These are phyloP conservation scores for Leccinum disarticulatum DNA, from an alignment of 768 basidiomycete genomes.

Conservation along the genomic window DNA sequence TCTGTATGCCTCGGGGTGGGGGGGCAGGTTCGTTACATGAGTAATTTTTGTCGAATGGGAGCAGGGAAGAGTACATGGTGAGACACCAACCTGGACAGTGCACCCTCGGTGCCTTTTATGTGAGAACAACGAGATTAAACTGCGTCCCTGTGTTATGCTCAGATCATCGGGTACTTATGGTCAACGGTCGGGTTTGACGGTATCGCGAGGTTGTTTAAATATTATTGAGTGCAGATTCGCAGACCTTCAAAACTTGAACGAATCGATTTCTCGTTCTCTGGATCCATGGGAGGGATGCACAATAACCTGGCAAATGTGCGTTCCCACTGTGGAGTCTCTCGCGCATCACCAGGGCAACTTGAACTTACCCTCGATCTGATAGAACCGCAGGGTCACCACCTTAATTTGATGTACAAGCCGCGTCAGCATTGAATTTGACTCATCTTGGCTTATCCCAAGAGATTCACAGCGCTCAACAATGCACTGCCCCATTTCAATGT, in stretches of 20 bases:
- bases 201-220: no score
- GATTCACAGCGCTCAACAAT: slow-evolving; percentile 3
- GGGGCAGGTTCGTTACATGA: neutral
- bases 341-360: neutral
- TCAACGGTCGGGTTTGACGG: no score
- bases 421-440: slow-evolving; percentile 25
- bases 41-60: neutral
- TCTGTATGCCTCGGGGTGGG: neutral
- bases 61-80: neutral
- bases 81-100: neutral
- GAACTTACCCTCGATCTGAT: slow-evolving; percentile 6
- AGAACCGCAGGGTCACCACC: slow-evolving; percentile 13
- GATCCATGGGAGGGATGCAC: neutral
- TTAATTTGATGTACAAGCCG: slow-evolving; percentile 7
- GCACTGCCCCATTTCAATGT: neutral
- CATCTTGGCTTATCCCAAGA: slow-evolving; percentile 11
- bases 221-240: no score
- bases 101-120: neutral
- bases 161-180: no score
- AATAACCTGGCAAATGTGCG: neutral
- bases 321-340: slow-evolving; percentile 11
- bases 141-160: neutral
- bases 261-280: neutral
- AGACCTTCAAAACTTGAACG: neutral
- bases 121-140: neutral